phyloP scores from a whole-genome alignment of 352 stramenopile genomes.

The Thalassiosira delicatula region DNA sequence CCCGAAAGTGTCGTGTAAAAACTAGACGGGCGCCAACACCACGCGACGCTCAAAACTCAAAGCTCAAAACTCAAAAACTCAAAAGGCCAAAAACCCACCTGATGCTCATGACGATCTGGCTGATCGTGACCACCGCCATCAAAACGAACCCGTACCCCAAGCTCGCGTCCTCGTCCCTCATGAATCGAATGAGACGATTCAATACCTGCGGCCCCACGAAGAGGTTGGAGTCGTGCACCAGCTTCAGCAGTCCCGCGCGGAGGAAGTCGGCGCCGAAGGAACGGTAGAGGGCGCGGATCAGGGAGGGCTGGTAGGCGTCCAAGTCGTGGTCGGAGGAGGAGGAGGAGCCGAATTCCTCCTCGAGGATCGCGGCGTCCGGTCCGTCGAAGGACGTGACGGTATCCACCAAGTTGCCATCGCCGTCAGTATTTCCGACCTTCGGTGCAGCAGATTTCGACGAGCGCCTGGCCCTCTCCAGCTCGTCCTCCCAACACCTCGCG shows the following conservation, averaged over 20 bases:
- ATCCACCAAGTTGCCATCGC: neutral
- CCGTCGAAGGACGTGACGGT: no score
- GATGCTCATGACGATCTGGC: no score
- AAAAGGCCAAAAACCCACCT: no score
- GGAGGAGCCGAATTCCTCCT: neutral
- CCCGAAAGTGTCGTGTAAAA: no score
- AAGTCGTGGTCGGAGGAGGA: no score
- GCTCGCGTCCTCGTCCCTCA: slow-evolving; percentile 69
- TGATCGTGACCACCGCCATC: no score
- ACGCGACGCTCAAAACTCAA: no score
- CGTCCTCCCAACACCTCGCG: slow-evolving; percentile 60
- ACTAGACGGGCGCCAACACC: no score
- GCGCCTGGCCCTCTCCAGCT: slow-evolving; percentile 51
- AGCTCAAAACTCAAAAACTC: no score
- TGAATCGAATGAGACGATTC: slow-evolving; percentile 85
- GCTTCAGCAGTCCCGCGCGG: slow-evolving; percentile 88
- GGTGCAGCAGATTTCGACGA: neutral
- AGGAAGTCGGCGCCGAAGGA: slow-evolving; percentile 91
- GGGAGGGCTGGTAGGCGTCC: slow-evolving; percentile 46
- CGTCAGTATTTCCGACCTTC: slow-evolving; percentile 2
- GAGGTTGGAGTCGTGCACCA: slow-evolving; percentile 89
- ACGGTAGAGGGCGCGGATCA: slow-evolving; percentile 68
- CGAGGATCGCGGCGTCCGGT: neutral
- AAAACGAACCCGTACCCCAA: slow-evolving; percentile 68
- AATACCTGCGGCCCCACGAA: slow-evolving; percentile 90